These are phyloP conservation scores for Ophiorrhiza pumila DNA, from an alignment of 257 asterid species.

Conservation along the genomic window DNA sequence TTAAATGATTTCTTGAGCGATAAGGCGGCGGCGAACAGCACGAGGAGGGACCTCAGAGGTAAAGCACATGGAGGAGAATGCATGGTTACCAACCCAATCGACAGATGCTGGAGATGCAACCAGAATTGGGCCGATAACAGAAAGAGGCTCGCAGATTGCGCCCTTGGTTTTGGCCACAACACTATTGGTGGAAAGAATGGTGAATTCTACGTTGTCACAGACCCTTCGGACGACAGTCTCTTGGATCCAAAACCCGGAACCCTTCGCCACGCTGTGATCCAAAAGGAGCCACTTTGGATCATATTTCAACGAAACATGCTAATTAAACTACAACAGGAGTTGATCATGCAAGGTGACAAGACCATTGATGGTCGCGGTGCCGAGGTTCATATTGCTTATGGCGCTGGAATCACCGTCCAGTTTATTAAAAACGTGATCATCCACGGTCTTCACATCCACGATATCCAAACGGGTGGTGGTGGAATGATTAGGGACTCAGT, in stretches of 20 bases:
- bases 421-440: conserved; percentile 63
- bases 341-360: conserved; percentile 60
- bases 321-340: conserved; percentile 57
- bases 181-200: conserved; percentile 78
- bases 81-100: conserved; percentile 68
- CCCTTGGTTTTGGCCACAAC: conserved; percentile 56
- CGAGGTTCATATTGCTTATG: conserved; percentile 49
- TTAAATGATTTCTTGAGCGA: conserved; percentile 24
- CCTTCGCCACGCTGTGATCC: conserved; percentile 81
- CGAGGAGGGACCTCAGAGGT: conserved; percentile 46
- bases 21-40: conserved; percentile 16
- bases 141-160: conserved; percentile 69
- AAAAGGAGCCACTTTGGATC: conserved; percentile 73
- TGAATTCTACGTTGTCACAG: conserved; percentile 48
- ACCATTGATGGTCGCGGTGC: conserved; percentile 88
- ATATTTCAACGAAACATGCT: conserved; percentile 49
- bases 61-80: conserved; percentile 41
- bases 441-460: conserved; percentile 50
- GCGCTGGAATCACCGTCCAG: conserved; percentile 76
- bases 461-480: conserved; percentile 43
- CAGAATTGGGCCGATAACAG: conserved; percentile 59
- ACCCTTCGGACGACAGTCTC: conserved; percentile 47
- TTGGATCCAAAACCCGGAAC: conserved; percentile 70
- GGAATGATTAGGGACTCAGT: conserved; percentile 54
- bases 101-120: conserved; percentile 84